phyloP scores from a whole-genome alignment of 768 basidiomycete species.

The Leucosporidium scottii region DNA sequence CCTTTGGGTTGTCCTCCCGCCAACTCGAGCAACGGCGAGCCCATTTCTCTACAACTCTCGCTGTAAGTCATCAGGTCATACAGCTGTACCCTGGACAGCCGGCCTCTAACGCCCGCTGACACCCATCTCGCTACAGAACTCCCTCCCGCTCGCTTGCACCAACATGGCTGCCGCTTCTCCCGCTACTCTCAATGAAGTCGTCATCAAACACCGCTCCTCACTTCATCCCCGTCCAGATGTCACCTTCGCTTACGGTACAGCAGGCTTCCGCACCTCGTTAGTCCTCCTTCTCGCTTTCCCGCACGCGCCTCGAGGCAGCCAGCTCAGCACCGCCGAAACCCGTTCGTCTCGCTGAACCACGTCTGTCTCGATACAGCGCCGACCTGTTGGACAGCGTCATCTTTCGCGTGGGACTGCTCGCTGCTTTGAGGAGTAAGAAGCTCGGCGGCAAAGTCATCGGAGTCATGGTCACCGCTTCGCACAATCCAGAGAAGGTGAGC shows the following conservation, averaged over 20 bases:
- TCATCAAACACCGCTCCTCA: constrained; percentile 37
- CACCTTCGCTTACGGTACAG: constrained; percentile 46
- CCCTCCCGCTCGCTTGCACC: too few species aligned
- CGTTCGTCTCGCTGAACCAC: too few species aligned
- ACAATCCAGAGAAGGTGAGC: constrained; percentile 88
- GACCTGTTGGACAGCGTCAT: constrained; percentile 72
- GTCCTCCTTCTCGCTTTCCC: constrained; percentile 16
- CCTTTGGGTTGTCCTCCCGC: too few species aligned
- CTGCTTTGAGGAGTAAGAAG: constrained; percentile 80
- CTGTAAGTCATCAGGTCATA: too few species aligned
- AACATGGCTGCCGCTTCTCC: too few species aligned
- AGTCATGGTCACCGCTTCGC: constrained; percentile 99
- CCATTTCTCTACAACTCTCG: too few species aligned
- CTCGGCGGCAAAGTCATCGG: constrained; percentile 88
- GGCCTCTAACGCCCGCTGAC: too few species aligned
- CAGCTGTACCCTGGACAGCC: too few species aligned
- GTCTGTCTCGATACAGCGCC: constrained; percentile 31
- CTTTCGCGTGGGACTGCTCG: constrained; percentile 85
- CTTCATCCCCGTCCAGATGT: constrained; percentile 42
- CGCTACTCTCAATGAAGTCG: constrained; percentile 21
- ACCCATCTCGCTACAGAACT: too few species aligned
- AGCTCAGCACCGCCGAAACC: neutral
- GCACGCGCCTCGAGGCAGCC: neutral
- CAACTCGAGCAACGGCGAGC: too few species aligned
- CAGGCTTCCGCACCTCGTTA: constrained; percentile 47